Evolutionary conservation across 352 stramenopile genomes (phyloP).

Genomic region (Globisporangium paddicum): DNA sequence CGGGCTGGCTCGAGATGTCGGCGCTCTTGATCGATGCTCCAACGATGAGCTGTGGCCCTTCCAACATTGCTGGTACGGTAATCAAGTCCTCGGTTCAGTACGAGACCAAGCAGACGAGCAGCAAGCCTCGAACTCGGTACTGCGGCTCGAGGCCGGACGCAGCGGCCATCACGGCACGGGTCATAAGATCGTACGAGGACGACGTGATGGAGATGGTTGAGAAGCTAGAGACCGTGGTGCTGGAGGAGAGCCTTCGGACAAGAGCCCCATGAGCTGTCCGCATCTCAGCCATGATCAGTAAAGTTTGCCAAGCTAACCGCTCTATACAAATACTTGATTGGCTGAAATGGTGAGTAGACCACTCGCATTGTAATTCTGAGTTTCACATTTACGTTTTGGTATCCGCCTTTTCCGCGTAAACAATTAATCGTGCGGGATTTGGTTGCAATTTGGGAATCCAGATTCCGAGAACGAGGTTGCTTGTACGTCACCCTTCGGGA

Average conservation of each 20-base stretch:
- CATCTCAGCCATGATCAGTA: too few relatives aligned
- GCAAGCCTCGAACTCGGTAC: background rate
- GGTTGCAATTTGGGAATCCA: too few relatives aligned
- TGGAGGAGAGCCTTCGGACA: background rate
- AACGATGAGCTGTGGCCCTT: background rate
- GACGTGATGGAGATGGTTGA: constrained; percentile 36
- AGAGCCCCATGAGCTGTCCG: background rate
- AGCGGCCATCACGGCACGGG: constrained; percentile 33
- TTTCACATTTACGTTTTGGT: too few relatives aligned
- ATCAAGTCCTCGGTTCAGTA: background rate
- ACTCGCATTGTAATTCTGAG: too few relatives aligned
- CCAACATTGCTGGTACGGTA: background rate
- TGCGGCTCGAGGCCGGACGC: background rate
- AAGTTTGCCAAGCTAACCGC: too few relatives aligned
- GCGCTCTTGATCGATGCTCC: background rate
- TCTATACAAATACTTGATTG: too few relatives aligned
- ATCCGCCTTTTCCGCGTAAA: too few relatives aligned
- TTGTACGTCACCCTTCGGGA: too few relatives aligned
- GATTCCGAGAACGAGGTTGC: too few relatives aligned
- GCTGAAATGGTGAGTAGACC: too few relatives aligned
- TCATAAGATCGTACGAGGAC: constrained; percentile 51
- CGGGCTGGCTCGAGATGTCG: background rate
- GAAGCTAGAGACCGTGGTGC: constrained; percentile 37
- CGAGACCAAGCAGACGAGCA: background rate
- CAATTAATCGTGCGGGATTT: too few relatives aligned